Base-by-base conservation (phyloP, 495 filamentous ascomycete species). In the Glutinoglossum americanum region DNA sequence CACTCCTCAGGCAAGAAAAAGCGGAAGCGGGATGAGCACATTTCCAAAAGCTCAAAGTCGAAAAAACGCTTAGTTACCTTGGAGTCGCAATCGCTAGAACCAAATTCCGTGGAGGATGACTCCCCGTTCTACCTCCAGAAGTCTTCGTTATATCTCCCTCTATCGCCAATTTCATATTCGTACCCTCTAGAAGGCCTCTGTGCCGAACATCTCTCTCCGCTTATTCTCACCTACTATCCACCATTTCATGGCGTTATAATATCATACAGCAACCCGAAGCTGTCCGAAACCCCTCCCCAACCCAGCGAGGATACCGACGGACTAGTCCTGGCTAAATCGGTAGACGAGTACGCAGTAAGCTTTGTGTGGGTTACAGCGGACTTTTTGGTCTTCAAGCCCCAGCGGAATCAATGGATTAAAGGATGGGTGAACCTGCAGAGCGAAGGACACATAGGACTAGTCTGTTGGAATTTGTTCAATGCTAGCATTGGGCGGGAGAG, bases 391-490 rank as follows among this genome's bases (percentile, higher is more conserved):
- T 83, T 85, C 66, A 72, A 72, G 51, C 85, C 85, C 0, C 66
- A 71, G 61, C 76, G 72, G 59, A 79, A 79, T 17, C 71, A 72
- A 27, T 68, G 65, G 35, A 67, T 89, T 26, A 77, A 84, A 55
- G 85, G 80, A 13, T 80, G 72, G 66, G 75, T 88, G 32, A 86
- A 83, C 61, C 69, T 87, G 35, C 80, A 84, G 64, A 83, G 79
- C n/a, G 78, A 83, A 58, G 78, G 79, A 9, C 81, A 87, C 64
- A 63, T 90, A 0, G 82, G 82, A 25, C 69, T 87, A 3, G 72
- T 87, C 2, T 82, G 80, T 15, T 79, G 80, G 62, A 90, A 90
- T 66, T 69, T 85, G 19, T 87, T 89, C 73, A 83, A 80, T 60
- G 83, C 83, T 0, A 80, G 76, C 44, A 80, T 90, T 54, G 78